Base-by-base conservation (phyloP, 805 yeast genomes). In the Yarrowia osloensis region DNA sequence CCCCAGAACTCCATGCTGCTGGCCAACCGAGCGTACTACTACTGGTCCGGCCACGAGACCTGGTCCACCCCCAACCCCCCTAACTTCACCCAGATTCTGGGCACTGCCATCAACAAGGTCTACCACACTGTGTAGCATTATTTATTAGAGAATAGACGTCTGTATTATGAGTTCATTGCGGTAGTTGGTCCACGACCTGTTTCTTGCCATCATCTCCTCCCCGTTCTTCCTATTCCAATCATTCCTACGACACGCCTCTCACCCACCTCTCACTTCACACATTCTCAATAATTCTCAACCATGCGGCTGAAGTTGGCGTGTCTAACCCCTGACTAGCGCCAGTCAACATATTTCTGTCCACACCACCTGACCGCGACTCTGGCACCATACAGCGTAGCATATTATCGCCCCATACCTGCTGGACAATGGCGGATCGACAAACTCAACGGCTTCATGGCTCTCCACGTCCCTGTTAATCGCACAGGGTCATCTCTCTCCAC, bases 11-110 rank as follows among this genome's bases (percentile, higher is more conserved):
- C 66, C n/a, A 35, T 44, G 42, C 31, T 44, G 37, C 44, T 61
- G 24, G 66, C 66, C 54, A 44, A 44, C 54, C 66, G 66, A 31
- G 66, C 66, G 9, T 61, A 61, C 66, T 61, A 61, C 54, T 61
- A 61, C 54, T 61, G 66, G 66, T 61, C 66, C 5, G 66, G 66
- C 17, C 39, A 61, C 40, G 66, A 61, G 40, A 31, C 44, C 42
- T 61, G 66, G 66, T 57, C 63, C 37, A 61, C 54, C 42, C 44
- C 66, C 33, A 19, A 31, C 54, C 22, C 66, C 28, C 54, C 66
- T 46, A 61, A 61, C 54, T 46, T 61, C 54, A 61, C 66, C 66
- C 54, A 61, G 40, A 42, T 61, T 49, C 66, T 61, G 44, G 44
- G 44, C 44, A 44, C 52, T 26, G 66, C 66, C 39, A 44, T 61